Conservation (phyloP, 257 asterid species). For the Sherardia arvensis region DNA sequence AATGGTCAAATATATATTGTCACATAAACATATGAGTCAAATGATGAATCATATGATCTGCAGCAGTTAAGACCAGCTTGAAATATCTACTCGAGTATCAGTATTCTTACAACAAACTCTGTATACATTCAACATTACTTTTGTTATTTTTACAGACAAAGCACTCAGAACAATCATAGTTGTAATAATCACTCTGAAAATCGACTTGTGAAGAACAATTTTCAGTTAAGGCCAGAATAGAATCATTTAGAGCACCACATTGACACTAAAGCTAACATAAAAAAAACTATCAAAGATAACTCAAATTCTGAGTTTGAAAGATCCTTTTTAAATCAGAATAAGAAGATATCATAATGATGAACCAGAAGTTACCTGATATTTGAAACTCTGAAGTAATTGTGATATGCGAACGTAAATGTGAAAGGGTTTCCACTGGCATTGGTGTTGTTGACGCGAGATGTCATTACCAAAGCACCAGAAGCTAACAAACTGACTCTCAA, state of each 20-base stretch:
- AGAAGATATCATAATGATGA: not conserved
- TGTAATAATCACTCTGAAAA: too few relatives aligned
- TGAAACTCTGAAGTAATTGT: constrained; percentile 77
- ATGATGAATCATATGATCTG: too few relatives aligned
- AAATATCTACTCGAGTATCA: not conserved
- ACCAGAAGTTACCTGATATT: constrained; percentile 62
- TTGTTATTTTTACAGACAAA: not conserved
- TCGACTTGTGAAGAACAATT: not conserved
- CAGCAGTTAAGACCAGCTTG: not conserved
- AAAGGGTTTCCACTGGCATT: constrained; percentile 79
- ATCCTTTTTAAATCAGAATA: not conserved
- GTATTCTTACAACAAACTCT: not conserved
- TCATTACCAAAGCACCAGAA: constrained; percentile 74
- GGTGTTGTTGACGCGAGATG: constrained; percentile 81
- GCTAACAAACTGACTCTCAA: constrained; percentile 70
- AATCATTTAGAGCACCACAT: not conserved
- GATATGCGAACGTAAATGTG: constrained; percentile 83
- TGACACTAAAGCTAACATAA: not conserved
- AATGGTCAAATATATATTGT: too few relatives aligned
- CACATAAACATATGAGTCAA: too few relatives aligned
- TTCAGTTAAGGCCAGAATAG: not conserved
- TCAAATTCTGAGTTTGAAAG: not conserved
- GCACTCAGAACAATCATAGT: too few relatives aligned
- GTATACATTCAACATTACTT: not conserved
- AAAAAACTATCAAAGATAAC: not conserved